Conservation (phyloP, 208 protist species). For the Polymyxa betae region DNA sequence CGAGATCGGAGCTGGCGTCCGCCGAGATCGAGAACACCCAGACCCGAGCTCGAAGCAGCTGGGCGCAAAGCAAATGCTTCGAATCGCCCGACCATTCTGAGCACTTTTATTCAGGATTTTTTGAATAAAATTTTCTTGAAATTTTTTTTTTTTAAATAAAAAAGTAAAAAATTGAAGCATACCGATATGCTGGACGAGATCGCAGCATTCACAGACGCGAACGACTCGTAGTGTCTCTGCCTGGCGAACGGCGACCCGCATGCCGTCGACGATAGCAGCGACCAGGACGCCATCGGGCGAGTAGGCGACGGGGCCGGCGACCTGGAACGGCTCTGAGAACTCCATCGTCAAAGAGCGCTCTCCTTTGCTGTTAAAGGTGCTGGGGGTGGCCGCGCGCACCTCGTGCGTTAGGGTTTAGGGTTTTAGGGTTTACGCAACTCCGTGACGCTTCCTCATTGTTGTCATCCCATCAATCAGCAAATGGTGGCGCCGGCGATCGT, state of each 20-base stretch:
- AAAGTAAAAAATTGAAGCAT: no score
- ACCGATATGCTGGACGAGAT: conserved; percentile 2
- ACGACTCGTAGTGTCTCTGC: neutral
- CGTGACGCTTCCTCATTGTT: no score
- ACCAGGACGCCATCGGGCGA: neutral
- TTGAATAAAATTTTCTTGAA: no score
- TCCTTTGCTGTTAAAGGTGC: no score
- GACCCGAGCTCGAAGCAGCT: conserved; percentile 3
- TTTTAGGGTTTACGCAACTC: no score
- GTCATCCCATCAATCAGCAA: no score
- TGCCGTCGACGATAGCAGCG: neutral
- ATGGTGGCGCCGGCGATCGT: no score
- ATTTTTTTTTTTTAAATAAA: no score
- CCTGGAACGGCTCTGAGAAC: neutral
- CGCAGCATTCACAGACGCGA: neutral
- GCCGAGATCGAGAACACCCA: conserved; percentile 1
- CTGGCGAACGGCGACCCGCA: neutral
- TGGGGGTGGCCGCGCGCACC: no score
- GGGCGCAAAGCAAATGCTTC: neutral
- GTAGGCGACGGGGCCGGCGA: neutral
- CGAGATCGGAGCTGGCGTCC: no score
- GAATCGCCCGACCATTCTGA: neutral
- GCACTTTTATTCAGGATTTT: neutral
- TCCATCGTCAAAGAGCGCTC: no score
- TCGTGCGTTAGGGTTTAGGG: no score